These are phyloP conservation scores for Tetrapisispora fleetii DNA, from an alignment of 805 yeast genomes.

Conservation along the genomic window DNA sequence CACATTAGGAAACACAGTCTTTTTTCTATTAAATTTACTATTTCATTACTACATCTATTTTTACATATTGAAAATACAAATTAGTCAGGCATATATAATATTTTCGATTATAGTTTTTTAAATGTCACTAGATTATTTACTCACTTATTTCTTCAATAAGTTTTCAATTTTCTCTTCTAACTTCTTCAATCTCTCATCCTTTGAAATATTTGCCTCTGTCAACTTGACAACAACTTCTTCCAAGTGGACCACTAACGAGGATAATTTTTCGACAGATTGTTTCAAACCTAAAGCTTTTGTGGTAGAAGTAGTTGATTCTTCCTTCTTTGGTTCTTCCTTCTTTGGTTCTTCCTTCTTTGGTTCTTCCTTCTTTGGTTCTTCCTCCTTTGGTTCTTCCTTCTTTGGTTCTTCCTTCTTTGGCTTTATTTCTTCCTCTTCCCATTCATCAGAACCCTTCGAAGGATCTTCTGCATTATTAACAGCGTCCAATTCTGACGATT, in stretches of 20 bases:
- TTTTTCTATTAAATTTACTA: not conserved
- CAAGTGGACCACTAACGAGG: slow-evolving; percentile 45
- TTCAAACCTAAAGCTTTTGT: slow-evolving; percentile 55
- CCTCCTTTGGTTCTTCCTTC: slow-evolving; percentile 18
- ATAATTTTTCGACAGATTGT: slow-evolving; percentile 60
- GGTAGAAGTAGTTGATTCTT: slow-evolving; percentile 3
- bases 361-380: slow-evolving; percentile 7
- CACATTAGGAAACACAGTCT: not conserved
- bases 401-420: slow-evolving; percentile 13
- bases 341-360: slow-evolving; percentile 9
- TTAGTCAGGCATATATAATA: not conserved
- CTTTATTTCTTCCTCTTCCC: slow-evolving; percentile 23
- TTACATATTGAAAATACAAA: slow-evolving; percentile 1
- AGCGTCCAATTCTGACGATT: slow-evolving; percentile 22
- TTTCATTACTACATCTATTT: not conserved
- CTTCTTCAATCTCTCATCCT: slow-evolving; percentile 49
- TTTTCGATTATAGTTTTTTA: not conserved
- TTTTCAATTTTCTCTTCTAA: slow-evolving; percentile 55
- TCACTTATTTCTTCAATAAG: slow-evolving; percentile 28
- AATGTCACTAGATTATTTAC: not conserved
- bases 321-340: slow-evolving; percentile 11
- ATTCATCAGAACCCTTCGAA: slow-evolving; percentile 23
- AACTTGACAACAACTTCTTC: slow-evolving; percentile 47
- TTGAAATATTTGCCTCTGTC: slow-evolving; percentile 45
- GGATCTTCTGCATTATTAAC: slow-evolving; percentile 29